Percentiles rank a stretch among this genome's conserved stretches.
Evolutionary conservation across 257 asterid species (phyloP).

Genomic region (Sherardia arvensis): DNA sequence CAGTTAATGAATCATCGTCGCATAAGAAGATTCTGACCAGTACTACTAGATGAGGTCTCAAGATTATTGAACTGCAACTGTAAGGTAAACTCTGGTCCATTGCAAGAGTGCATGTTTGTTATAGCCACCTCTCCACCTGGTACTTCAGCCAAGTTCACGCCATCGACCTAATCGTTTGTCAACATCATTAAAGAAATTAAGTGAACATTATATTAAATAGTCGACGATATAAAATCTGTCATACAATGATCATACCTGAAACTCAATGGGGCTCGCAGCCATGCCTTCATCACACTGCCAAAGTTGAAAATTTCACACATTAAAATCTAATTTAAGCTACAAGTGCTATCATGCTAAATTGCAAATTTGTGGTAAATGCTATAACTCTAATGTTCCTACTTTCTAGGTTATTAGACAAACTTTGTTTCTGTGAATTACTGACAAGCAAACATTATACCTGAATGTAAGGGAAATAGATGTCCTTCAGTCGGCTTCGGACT

Average conservation of each 20-base stretch:
- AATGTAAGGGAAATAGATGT: conserved; percentile 75
- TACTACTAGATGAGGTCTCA: conserved; percentile 16
- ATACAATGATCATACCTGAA: conserved; percentile 67
- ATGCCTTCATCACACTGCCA: conserved; percentile 67
- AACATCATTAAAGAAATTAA: not conserved
- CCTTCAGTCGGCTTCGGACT: conserved; percentile 43
- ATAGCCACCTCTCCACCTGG: conserved; percentile 58
- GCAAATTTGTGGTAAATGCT: too few relatives aligned
- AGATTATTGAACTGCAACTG: conserved; percentile 43
- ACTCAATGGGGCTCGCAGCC: conserved; percentile 46
- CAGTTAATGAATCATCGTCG: not conserved
- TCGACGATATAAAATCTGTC: too few relatives aligned
- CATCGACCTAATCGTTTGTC: conserved; percentile 81
- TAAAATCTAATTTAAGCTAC: not conserved
- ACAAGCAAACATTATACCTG: conserved; percentile 35
- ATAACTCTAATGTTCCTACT: too few relatives aligned
- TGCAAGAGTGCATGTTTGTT: conserved; percentile 51
- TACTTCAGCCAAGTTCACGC: conserved; percentile 37
- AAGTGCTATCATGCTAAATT: too few relatives aligned
- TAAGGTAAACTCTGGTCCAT: conserved; percentile 49
- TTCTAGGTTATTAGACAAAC: too few relatives aligned
- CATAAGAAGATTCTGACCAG: conserved; percentile 29
- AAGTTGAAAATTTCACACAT: not conserved
- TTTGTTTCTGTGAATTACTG: too few relatives aligned
- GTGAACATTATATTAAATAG: not conserved